Base-by-base conservation (phyloP, 2,329 filamentous ascomycete genomes). In the Epichloe baconii region DNA sequence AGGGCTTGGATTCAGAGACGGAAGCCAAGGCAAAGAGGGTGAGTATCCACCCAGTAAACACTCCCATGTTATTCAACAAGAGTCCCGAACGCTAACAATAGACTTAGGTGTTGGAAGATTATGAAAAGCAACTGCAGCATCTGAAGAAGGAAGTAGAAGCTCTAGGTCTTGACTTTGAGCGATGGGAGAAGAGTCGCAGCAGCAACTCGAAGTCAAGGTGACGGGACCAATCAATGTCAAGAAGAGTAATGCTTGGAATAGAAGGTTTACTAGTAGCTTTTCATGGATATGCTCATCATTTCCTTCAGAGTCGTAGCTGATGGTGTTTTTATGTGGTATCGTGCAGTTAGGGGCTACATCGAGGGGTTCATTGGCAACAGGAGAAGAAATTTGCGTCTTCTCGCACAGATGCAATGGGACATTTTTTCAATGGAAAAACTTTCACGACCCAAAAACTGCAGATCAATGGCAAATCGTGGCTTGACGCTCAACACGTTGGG, bases 101-200 rank as follows among this genome's bases (percentile, higher is more conserved):
- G 12, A 44, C 5, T 0, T 55, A 88, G 85, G 83, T 91, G 45
- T 68, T 91, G 59, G 83, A 86, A 60, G 85, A 89, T 62, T 91
- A 90, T 65, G 84, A 90, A 64, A 86, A 83, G 64, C 86, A 91
- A 70, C 73, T 93, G 36, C 74, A 78, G 62, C 84, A 90, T 63
- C 72, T 94, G 55, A 85, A 82, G 67, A 83, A 82, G 63, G 83
- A 88, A 63, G 72, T 83, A 14, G 82, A 85, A 62, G 74, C 78
- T 48, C 72, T 82, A 56, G 77, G 77, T 58, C 71, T 74, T 42
- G 78, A 80, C 54, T 80, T 75, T 53, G 69, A 73, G 12, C 69
- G 73, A 26, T 80, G 77, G 76, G 73, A 78, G 57, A 73, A 71
- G 61, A 74, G 73, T 55, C 69, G 71, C 49, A 68, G 68, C 55